Evolutionary conservation across 2,329 filamentous ascomycete species (phyloP).

Genomic region (Zarea fungicola): DNA sequence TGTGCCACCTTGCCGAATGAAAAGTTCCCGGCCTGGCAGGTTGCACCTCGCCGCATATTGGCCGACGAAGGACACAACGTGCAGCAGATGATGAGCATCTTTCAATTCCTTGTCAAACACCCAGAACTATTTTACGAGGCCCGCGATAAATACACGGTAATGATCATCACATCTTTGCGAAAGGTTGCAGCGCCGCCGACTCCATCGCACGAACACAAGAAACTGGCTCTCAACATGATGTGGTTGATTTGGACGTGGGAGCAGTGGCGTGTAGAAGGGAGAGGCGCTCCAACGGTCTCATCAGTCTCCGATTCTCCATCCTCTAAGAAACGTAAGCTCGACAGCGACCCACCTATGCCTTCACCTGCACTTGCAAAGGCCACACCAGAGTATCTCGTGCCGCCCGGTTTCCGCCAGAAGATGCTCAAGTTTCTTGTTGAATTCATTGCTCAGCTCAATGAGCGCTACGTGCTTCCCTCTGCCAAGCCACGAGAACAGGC

Average conservation of each 20-base stretch:
- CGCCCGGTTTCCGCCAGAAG: slow-evolving; percentile 62
- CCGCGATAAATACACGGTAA: slow-evolving; percentile 80
- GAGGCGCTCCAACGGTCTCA: slow-evolving; percentile 25
- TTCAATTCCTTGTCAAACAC: slow-evolving; percentile 91
- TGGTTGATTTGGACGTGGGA: slow-evolving; percentile 92
- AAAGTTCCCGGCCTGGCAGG: slow-evolving; percentile 78
- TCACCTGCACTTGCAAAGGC: slow-evolving; percentile 48
- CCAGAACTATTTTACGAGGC: slow-evolving; percentile 93
- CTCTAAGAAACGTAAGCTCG: slow-evolving; percentile 70
- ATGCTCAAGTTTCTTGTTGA: slow-evolving; percentile 94
- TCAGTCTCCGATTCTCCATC: slow-evolving; percentile 64
- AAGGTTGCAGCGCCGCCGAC: slow-evolving; percentile 83
- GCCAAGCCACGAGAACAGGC: slow-evolving; percentile 56
- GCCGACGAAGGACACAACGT: slow-evolving; percentile 92
- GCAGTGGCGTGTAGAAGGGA: slow-evolving; percentile 67
- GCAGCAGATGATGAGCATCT: slow-evolving; percentile 94
- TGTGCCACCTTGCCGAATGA: slow-evolving; percentile 65
- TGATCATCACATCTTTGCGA: slow-evolving; percentile 82
- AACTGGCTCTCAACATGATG: slow-evolving; percentile 85
- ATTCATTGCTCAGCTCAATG: slow-evolving; percentile 85
- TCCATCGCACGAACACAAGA: slow-evolving; percentile 86
- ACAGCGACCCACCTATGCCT: slow-evolving; percentile 51
- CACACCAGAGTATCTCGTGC: slow-evolving; percentile 61
- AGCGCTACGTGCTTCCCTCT: slow-evolving; percentile 74
- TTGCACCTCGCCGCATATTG: slow-evolving; percentile 82